phyloP scores from a whole-genome alignment of 345 rosid genomes.

The Gossypioides kirkii region DNA sequence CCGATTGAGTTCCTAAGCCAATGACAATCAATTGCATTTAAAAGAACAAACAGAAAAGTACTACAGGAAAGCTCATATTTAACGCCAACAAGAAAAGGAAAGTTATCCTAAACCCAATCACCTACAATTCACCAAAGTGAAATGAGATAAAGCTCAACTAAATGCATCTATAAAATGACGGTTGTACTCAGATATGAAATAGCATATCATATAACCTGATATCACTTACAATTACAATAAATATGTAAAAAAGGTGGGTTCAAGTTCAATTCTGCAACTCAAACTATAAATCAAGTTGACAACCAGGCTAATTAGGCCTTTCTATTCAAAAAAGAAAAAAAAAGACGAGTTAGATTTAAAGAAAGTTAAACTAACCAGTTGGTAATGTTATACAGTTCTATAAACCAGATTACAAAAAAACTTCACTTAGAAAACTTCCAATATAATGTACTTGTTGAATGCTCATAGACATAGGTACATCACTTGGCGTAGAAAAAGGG shows the following conservation, averaged over 20 bases:
- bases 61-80: neutral
- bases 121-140: neutral
- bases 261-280: neutral
- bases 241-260: neutral
- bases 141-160: neutral
- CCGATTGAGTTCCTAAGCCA: conserved; percentile 75
- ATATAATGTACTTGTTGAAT: neutral
- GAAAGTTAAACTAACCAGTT: neutral
- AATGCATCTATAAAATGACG: neutral
- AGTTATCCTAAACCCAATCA: neutral
- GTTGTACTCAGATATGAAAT: neutral
- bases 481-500: neutral
- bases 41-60: neutral
- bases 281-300: neutral
- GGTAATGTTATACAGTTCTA: neutral
- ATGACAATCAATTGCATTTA: neutral
- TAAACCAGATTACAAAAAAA: neutral
- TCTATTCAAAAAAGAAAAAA: neutral
- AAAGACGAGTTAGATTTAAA: neutral
- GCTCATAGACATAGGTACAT: neutral
- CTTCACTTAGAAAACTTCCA: neutral
- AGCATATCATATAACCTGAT: neutral
- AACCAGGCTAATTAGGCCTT: neutral
- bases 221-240: neutral
- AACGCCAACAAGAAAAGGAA: neutral